Conservation (phyloP, 1,284 basidiomycete species). For the Ganoderma lingzhi region DNA sequence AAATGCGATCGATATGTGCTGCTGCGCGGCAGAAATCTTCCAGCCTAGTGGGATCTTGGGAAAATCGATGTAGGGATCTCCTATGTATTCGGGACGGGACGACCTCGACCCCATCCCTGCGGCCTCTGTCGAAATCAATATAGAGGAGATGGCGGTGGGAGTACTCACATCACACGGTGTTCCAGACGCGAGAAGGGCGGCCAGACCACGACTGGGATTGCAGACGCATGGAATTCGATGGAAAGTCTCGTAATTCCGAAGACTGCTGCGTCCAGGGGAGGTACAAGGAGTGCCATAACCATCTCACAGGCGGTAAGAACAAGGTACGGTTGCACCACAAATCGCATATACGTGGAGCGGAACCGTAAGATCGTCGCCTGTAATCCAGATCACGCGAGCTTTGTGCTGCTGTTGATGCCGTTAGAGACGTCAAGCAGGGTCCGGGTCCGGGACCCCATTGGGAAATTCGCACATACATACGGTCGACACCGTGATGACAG, state of each 20-base stretch:
- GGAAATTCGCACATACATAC: conserved; percentile 5
- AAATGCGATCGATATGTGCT: conserved; percentile 6
- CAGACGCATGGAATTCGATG: neutral
- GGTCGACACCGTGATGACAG: conserved; percentile 2
- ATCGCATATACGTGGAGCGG: conserved; percentile 12
- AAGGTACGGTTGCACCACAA: conserved; percentile 7
- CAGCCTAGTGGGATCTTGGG: conserved; percentile 9
- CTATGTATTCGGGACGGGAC: conserved; percentile 8
- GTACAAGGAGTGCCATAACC: conserved; percentile 1
- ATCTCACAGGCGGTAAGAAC: neutral
- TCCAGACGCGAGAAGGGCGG: neutral
- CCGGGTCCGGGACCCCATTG: conserved; percentile 4
- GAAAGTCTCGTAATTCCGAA: conserved; percentile 4
- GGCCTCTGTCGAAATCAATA: conserved; percentile 4
- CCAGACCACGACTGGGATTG: neutral
- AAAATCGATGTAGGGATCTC: conserved; percentile 4
- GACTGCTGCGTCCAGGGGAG: neutral
- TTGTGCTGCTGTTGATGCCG: conserved; percentile 19
- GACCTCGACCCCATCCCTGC: neutral
- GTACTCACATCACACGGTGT: conserved; percentile 3
- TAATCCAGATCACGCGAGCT: conserved; percentile 8
- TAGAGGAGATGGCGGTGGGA: neutral
- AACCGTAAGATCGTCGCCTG: conserved; percentile 5
- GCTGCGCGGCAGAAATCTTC: conserved; percentile 1
- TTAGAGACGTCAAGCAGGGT: conserved; percentile 21